Evolutionary conservation across 2,329 filamentous ascomycete species (phyloP).

Genomic region (Claviceps sp.): DNA sequence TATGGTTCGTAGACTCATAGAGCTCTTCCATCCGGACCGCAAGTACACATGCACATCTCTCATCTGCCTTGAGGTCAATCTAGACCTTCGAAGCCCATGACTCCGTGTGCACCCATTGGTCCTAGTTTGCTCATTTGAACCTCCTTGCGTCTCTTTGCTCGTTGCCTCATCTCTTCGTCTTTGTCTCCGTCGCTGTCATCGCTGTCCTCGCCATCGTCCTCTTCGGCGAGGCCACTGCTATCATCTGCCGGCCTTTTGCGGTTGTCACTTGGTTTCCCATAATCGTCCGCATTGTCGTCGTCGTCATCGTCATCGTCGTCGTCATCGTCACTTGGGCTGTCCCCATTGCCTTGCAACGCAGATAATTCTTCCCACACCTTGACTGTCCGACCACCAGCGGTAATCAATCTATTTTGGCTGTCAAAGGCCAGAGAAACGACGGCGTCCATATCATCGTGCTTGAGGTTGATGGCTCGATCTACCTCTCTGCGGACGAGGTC

Average conservation of each 20-base stretch:
- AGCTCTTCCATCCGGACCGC: neutral
- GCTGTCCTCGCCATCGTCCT: slow-evolving; percentile 34
- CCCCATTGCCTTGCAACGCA: slow-evolving; percentile 30
- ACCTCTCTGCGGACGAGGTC: slow-evolving; percentile 64
- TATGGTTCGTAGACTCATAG: too few relatives aligned
- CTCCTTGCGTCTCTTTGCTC: slow-evolving; percentile 30
- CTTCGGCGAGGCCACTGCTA: slow-evolving; percentile 26
- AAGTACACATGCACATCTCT: neutral
- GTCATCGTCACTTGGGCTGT: slow-evolving; percentile 34
- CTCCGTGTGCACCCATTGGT: slow-evolving; percentile 36
- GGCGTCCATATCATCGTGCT: slow-evolving; percentile 78
- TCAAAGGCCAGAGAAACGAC: slow-evolving; percentile 77
- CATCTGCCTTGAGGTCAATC: slow-evolving; percentile 17
- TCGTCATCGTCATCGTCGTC: slow-evolving; percentile 28
- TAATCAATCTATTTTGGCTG: slow-evolving; percentile 74
- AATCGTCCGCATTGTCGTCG: slow-evolving; percentile 34
- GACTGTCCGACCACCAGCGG: slow-evolving; percentile 69
- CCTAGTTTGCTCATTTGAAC: slow-evolving; percentile 29
- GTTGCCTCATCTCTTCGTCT: slow-evolving; percentile 29
- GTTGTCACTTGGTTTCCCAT: slow-evolving; percentile 14
- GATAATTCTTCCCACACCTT: slow-evolving; percentile 86
- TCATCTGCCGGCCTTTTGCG: slow-evolving; percentile 19
- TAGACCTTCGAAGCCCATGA: slow-evolving; percentile 35
- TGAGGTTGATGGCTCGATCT: slow-evolving; percentile 41
- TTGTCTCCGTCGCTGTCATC: slow-evolving; percentile 18